Evolutionary conservation across 257 asterid species (phyloP).

Genomic region (Solanum neorickii): DNA sequence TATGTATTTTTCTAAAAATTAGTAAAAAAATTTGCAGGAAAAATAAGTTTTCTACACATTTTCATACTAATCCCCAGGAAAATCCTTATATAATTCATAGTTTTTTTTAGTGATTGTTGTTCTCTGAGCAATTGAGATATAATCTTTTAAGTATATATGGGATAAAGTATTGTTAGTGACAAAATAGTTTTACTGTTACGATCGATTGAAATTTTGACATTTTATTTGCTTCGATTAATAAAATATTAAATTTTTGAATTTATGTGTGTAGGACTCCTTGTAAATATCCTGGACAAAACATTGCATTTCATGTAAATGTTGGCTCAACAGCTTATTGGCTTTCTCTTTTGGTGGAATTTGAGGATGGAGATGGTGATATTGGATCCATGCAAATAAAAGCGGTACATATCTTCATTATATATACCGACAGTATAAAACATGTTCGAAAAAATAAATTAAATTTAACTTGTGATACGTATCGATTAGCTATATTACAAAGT

Average conservation of each 20-base stretch:
- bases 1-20: too few relatives aligned
- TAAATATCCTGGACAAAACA: constrained; percentile 68
- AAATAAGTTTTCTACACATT: too few relatives aligned
- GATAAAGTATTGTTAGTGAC: not conserved
- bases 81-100: too few relatives aligned
- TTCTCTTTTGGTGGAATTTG: constrained; percentile 75
- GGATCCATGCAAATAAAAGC: constrained; percentile 87
- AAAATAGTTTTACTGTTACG: fast-evolving
- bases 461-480: not conserved
- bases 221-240: not conserved
- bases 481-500: too few relatives aligned
- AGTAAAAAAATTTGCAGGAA: too few relatives aligned
- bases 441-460: not conserved
- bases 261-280: constrained; percentile 63
- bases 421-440: not conserved
- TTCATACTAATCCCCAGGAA: too few relatives aligned
- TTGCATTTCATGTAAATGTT: constrained; percentile 86
- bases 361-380: constrained; percentile 86
- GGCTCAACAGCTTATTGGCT: constrained; percentile 90
- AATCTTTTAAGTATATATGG: not conserved
- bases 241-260: not conserved
- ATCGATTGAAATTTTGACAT: not conserved
- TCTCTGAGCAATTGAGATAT: not conserved
- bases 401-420: constrained; percentile 21
- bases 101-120: too few relatives aligned